Conservation (phyloP, 1,284 basidiomycete genomes). For the Melampsora allii-populina region DNA sequence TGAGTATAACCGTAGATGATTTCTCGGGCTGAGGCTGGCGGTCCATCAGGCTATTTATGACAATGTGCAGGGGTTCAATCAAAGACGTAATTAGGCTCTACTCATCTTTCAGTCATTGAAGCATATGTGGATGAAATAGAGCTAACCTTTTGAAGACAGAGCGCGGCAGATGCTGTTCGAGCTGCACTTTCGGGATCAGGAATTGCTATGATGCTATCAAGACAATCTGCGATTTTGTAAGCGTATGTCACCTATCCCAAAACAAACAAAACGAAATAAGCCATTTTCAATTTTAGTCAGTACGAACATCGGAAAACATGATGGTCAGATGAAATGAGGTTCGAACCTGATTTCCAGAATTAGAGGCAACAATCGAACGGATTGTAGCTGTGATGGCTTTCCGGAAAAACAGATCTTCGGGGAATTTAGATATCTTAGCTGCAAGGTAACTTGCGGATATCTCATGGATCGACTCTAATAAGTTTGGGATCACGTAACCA, state of each 20-base stretch:
- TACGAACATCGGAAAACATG: too few species aligned
- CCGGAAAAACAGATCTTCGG: constrained; percentile 28
- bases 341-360: constrained; percentile 40
- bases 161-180: constrained; percentile 25
- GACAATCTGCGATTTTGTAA: constrained; percentile 36
- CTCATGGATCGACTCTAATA: constrained; percentile 26
- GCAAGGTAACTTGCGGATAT: constrained; percentile 29
- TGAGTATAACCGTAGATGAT: constrained; percentile 42
- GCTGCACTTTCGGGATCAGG: constrained; percentile 27
- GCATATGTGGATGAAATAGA: neutral
- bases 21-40: constrained; percentile 16
- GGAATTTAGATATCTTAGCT: constrained; percentile 7
- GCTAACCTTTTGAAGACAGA: constrained; percentile 30
- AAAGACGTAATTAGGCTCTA: neutral
- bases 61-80: neutral
- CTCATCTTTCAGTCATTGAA: neutral
- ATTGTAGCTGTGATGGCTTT: constrained; percentile 12
- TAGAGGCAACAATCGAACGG: constrained; percentile 37
- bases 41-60: constrained; percentile 33
- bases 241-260: constrained; percentile 25
- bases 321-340: too few species aligned
- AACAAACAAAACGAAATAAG: neutral
- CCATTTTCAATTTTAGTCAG: too few species aligned
- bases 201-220: constrained; percentile 38
- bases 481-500: constrained; percentile 33